These are phyloP conservation scores for Gleditsia sinensis DNA, from an alignment of 306 rosid genomes.

Conservation along the genomic window DNA sequence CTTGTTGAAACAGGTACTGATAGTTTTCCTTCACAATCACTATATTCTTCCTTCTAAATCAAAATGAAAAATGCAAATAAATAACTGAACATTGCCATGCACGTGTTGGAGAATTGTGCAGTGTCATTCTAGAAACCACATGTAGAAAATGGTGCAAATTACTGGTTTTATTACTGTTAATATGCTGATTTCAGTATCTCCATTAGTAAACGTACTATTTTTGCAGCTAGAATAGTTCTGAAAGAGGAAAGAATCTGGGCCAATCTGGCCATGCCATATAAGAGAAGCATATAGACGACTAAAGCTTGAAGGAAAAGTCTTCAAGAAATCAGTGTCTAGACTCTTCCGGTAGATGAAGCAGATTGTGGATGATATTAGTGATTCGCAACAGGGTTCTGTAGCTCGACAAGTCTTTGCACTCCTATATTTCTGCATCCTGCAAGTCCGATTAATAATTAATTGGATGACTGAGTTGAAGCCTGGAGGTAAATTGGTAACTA, in stretches of 20 bases:
- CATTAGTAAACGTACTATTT: constrained; percentile 14
- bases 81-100: background rate
- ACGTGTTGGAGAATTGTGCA: background rate
- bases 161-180: background rate
- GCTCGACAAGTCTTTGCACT: background rate
- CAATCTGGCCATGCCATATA: constrained; percentile 92
- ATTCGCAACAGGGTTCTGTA: background rate
- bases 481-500: constrained; percentile 6
- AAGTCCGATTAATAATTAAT: background rate
- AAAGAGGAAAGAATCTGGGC: constrained; percentile 86
- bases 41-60: constrained; percentile 15
- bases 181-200: constrained; percentile 22
- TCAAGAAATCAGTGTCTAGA: constrained; percentile 68
- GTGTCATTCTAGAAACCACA: background rate
- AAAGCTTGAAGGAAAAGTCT: constrained; percentile 91
- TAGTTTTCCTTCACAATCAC: constrained; percentile 17
- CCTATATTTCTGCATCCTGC: background rate
- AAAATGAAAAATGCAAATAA: background rate
- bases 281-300: constrained; percentile 86
- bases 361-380: constrained; percentile 17
- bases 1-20: constrained; percentile 84
- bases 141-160: constrained; percentile 6
- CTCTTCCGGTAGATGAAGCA: constrained; percentile 66
- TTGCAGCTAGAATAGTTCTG: constrained; percentile 83
- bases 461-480: constrained; percentile 1